phyloP scores from a whole-genome alignment of 257 asterid species.

The Solanum piurae region DNA sequence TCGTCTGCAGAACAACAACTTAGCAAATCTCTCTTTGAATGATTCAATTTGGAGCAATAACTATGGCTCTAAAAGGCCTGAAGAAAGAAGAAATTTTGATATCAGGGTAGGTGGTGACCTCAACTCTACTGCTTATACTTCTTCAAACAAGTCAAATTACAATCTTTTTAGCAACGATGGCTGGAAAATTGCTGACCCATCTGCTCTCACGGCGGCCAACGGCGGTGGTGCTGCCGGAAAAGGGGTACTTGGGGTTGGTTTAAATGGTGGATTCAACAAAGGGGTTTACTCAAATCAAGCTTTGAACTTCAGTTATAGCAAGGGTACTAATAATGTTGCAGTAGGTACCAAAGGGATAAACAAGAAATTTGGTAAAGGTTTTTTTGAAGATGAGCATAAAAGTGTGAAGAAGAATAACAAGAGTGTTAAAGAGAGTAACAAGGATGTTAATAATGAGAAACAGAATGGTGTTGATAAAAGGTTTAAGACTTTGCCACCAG shows the following conservation, averaged over 20 bases:
- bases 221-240: slow-evolving; percentile 10
- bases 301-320: slow-evolving; percentile 29
- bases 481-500: slow-evolving; percentile 90
- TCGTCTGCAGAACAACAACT: slow-evolving; percentile 50
- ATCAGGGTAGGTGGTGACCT: slow-evolving; percentile 48
- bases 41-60: slow-evolving; percentile 92
- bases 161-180: slow-evolving; percentile 27
- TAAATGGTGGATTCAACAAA: slow-evolving; percentile 88
- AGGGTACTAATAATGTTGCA: slow-evolving; percentile 10
- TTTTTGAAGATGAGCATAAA: slow-evolving; percentile 36
- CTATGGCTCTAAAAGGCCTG: slow-evolving; percentile 45
- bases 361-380: slow-evolving; percentile 26
- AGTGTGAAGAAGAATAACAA: slow-evolving; percentile 57
- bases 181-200: slow-evolving; percentile 35
- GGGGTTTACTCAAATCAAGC: slow-evolving; percentile 51
- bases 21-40: slow-evolving; percentile 62
- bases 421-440: slow-evolving; percentile 26
- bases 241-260: slow-evolving; percentile 23
- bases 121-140: not conserved
- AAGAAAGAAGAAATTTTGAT: slow-evolving; percentile 74
- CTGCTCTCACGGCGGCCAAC: not conserved
- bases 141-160: slow-evolving; percentile 24
- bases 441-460: slow-evolving; percentile 28
- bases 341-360: slow-evolving; percentile 16
- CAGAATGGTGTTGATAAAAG: slow-evolving; percentile 64